Evolutionary conservation across 1,284 basidiomycete species (phyloP), one percentile per base, ranked within the genome.

Genomic region (Fereydounia khargensis): DNA sequence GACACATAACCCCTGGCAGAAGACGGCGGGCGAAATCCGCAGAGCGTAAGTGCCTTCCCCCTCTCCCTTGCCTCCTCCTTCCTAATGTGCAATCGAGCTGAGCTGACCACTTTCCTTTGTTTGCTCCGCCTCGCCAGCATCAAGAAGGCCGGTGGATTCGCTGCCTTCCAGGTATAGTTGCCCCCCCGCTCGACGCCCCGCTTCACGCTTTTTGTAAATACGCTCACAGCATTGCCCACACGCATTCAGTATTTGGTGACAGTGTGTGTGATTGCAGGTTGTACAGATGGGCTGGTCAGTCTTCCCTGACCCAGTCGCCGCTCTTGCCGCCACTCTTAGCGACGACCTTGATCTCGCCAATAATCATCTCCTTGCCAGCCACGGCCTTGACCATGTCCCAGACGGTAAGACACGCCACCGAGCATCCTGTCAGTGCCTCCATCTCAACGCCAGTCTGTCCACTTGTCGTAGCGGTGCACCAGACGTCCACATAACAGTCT

Each of bases 351-450:
- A 91, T 81, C 20, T 83, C 82, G 23, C 68, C 68, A 9, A 80
- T 77, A 13, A 53, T 36, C 89, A 91, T 92, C 45, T 88, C 85
- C 70, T 82, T 82, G 16, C 89, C 89, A 3, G 86, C 87, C 1
- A 91, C 85, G 6, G 87, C 87, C 77, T 92, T 91, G 33, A 89
- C 80, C 89, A 91, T 91, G 71, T 91, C 90, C 89, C 89, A 91
- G 17, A 91, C 83, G 1, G 88, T 89, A 52, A 91, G 77, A 32
- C 88, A 80, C 4, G 85, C 85, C n/a, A 86, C 80, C 4, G 84
- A 86, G 11, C 88, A 88, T 17, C 85, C 86, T 18, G 86, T 89
- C 47, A 92, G 73, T n/a, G 89, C 90, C 78, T 92, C 89, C 89
- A 92, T 92, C 79, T 92, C 89, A 19, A 91, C 89, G 0, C 89